Percentiles rank a stretch among this genome's conserved stretches.
Evolutionary conservation across 768 basidiomycete species (phyloP).

Genomic region (Trametes meyenii): DNA sequence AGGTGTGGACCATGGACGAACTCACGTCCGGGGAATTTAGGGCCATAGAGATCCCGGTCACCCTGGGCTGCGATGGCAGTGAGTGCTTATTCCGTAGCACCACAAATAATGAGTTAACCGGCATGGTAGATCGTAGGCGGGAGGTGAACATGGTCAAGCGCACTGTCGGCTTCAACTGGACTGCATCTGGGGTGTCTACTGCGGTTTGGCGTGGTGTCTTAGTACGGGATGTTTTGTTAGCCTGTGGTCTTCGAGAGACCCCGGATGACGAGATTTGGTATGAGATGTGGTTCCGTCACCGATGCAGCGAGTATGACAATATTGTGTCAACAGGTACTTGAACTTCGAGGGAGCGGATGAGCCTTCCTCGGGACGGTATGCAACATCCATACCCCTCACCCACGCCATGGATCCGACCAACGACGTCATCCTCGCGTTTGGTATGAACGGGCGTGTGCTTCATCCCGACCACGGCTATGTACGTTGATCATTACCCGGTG

Average conservation of each 20-base stretch:
- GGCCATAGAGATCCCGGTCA: constrained; percentile 25
- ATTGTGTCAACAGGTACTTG: constrained; percentile 8
- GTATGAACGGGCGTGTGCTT: constrained; percentile 26
- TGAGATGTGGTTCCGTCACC: neutral
- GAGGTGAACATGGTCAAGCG: constrained; percentile 29
- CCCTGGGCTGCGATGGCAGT: constrained; percentile 32
- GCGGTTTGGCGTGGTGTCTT: constrained; percentile 25
- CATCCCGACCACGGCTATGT: constrained; percentile 32
- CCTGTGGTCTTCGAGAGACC: constrained; percentile 20
- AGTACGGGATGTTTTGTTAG: constrained; percentile 24
- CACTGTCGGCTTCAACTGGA: constrained; percentile 22
- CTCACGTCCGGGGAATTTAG: constrained; percentile 17
- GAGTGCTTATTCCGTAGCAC: neutral
- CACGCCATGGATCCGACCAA: constrained; percentile 28
- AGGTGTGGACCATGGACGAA: constrained; percentile 26
- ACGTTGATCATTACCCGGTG: neutral
- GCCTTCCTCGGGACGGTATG: constrained; percentile 24
- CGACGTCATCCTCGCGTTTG: constrained; percentile 29
- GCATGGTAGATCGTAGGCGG: constrained; percentile 19
- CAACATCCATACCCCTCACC: constrained; percentile 26
- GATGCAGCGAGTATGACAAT: too few species aligned
- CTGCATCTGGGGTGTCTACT: constrained; percentile 25
- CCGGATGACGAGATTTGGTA: constrained; percentile 25
- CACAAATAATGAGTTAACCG: neutral
- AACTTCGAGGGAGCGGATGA: constrained; percentile 29